Evolutionary conservation across 345 rosid species (phyloP).

Genomic region (Passiflora organensis): DNA sequence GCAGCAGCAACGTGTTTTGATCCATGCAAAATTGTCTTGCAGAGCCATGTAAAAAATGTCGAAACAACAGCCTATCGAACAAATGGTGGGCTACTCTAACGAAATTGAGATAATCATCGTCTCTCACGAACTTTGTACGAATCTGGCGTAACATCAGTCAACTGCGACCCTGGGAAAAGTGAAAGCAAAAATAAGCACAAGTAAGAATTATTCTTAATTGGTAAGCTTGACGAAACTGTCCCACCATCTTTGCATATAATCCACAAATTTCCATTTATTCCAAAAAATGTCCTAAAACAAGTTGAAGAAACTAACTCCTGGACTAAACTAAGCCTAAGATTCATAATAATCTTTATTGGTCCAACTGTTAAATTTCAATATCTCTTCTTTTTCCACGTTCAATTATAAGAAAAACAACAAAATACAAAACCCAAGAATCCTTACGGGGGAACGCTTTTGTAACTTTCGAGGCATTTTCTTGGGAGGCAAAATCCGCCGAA

Average conservation of each 20-base stretch:
- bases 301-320: too few relatives aligned
- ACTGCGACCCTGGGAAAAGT: constrained; percentile 23
- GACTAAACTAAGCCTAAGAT: too few relatives aligned
- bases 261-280: not conserved
- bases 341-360: too few relatives aligned
- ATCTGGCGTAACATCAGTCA: constrained; percentile 23
- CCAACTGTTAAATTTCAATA: not conserved
- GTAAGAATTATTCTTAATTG: not conserved
- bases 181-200: constrained; percentile 3
- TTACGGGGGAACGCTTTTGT: constrained; percentile 71
- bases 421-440: constrained; percentile 5
- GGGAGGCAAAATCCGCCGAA: constrained; percentile 65
- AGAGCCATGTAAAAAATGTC: too few relatives aligned
- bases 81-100: not conserved
- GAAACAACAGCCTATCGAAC: too few relatives aligned
- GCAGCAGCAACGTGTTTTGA: too few relatives aligned
- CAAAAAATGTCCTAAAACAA: not conserved
- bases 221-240: not conserved
- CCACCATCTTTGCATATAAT: not conserved
- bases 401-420: not conserved
- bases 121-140: constrained; percentile 22
- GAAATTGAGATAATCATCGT: constrained; percentile 15
- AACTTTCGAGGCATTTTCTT: constrained; percentile 56
- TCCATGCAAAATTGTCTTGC: too few relatives aligned
- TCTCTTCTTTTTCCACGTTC: not conserved